Percentiles rank a stretch among this genome's conserved stretches.
These are phyloP conservation scores for Coniferiporia sulphurascens DNA, from an alignment of 1,284 basidiomycete species.

Conservation along the genomic window DNA sequence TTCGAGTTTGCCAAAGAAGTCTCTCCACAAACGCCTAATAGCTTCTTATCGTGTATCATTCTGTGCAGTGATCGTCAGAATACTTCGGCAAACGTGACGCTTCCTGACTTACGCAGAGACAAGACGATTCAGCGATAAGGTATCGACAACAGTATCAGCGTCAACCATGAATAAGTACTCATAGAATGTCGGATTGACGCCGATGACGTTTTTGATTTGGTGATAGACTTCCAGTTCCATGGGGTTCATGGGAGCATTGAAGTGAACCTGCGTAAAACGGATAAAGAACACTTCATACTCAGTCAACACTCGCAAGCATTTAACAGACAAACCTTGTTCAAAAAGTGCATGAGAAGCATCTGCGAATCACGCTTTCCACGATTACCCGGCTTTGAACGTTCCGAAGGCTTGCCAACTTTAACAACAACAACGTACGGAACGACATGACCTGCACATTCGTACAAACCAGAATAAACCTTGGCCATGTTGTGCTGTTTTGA, in stretches of 20 bases:
- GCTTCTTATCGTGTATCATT: constrained; percentile 91
- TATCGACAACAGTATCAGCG: constrained; percentile 92
- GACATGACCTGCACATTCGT: constrained; percentile 92
- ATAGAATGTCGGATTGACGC: constrained; percentile 97
- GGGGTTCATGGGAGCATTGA: constrained; percentile 94
- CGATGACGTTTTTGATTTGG: constrained; percentile 99
- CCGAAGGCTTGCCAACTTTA: constrained; percentile 94
- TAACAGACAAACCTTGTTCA: constrained; percentile 72
- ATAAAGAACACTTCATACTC: constrained; percentile 5
- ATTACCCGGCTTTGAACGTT: constrained; percentile 91
- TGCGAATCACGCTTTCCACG: constrained; percentile 97
- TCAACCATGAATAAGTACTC: constrained; percentile 97
- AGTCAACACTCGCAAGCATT: not conserved
- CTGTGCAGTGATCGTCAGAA: constrained; percentile 34
- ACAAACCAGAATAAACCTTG: constrained; percentile 96
- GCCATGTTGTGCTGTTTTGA: constrained; percentile 97
- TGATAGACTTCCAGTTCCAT: constrained; percentile 97
- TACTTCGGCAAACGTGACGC: not conserved
- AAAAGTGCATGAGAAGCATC: constrained; percentile 93
- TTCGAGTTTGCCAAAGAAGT: constrained; percentile 87
- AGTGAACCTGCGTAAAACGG: constrained; percentile 72
- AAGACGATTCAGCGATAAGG: constrained; percentile 81
- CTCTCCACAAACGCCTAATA: constrained; percentile 92
- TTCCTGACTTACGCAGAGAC: constrained; percentile 77
- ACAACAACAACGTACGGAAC: constrained; percentile 96